phyloP scores from a whole-genome alignment of 2,329 filamentous ascomycete genomes.

The Neopestalotiopsis sp. region DNA sequence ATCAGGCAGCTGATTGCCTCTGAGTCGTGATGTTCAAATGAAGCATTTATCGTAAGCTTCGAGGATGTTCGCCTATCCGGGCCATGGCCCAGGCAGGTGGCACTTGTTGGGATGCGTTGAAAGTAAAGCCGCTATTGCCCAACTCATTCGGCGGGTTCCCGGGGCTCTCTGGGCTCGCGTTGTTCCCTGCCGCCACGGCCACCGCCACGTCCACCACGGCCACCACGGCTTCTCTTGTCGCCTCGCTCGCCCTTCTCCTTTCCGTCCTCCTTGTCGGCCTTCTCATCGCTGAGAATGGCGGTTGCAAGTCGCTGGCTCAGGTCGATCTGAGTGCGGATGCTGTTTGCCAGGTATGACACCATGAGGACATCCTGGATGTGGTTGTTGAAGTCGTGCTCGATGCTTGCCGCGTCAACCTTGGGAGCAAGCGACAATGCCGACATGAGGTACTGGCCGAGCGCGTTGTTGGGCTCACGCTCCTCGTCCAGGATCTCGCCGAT shows the following conservation, averaged over 20 bases:
- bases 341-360: slow-evolving; percentile 97
- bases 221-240: slow-evolving; percentile 42
- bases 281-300: slow-evolving; percentile 64
- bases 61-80: not conserved
- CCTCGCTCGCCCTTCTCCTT: slow-evolving; percentile 52
- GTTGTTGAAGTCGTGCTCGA: slow-evolving; percentile 99
- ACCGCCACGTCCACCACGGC: slow-evolving; percentile 50
- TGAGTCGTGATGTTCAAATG: slow-evolving; percentile 4
- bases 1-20: not conserved
- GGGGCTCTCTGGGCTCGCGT: slow-evolving; percentile 53
- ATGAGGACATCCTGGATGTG: slow-evolving; percentile 99
- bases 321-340: slow-evolving; percentile 98
- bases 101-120: not conserved
- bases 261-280: slow-evolving; percentile 46
- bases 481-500: slow-evolving; percentile 94
- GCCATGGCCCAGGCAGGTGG: not conserved
- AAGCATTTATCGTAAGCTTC: slow-evolving; percentile 8
- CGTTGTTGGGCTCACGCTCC: slow-evolving; percentile 86
- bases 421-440: slow-evolving; percentile 91
- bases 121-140: not conserved
- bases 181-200: slow-evolving; percentile 55
- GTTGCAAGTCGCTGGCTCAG: slow-evolving; percentile 93
- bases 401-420: slow-evolving; percentile 88
- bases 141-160: slow-evolving; percentile 47
- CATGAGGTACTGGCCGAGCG: slow-evolving; percentile 92